Conservation (phyloP, 345 rosid species). For the Salix suchowensis region DNA sequence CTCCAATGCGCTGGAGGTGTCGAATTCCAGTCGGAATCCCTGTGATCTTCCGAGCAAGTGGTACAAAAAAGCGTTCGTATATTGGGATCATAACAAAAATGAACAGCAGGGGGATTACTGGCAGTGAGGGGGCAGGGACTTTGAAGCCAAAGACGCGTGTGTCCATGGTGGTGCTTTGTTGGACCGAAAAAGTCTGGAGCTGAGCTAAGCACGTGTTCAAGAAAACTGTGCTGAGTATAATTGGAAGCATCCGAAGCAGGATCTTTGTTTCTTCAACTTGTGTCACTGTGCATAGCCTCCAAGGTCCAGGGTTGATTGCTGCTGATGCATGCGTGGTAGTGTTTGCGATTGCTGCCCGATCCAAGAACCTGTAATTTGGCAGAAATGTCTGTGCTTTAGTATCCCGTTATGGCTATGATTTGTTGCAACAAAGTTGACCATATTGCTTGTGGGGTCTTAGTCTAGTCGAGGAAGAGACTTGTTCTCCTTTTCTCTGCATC, state of each 20-base stretch:
- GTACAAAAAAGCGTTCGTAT: constrained; percentile 52
- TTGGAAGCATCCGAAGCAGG: constrained; percentile 52
- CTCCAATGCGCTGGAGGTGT: constrained; percentile 49
- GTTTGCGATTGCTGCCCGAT: constrained; percentile 43
- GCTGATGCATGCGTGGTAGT: constrained; percentile 14
- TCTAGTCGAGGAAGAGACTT: too few species aligned
- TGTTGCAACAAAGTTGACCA: background rate
- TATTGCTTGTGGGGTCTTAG: too few species aligned
- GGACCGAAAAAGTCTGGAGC: constrained; percentile 56
- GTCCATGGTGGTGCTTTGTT: constrained; percentile 60
- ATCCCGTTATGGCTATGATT: background rate
- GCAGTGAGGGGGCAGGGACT: constrained; percentile 51
- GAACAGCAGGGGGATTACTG: constrained; percentile 50
- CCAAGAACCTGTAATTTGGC: constrained; percentile 34
- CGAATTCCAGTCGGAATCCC: constrained; percentile 55
- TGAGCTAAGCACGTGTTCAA: constrained; percentile 71
- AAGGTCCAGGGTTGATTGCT: constrained; percentile 23
- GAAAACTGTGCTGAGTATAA: constrained; percentile 54
- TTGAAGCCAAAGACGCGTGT: constrained; percentile 36
- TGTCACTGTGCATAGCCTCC: constrained; percentile 55
- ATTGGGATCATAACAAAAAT: constrained; percentile 44
- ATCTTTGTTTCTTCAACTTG: constrained; percentile 66
- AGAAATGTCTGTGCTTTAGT: background rate
- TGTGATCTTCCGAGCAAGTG: constrained; percentile 43
- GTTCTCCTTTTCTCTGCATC: too few species aligned